Percentiles rank a stretch among this genome's conserved stretches.
These are phyloP conservation scores for Symbiotaphrina buchneri DNA, from an alignment of 495 filamentous ascomycete species.

Conservation along the genomic window DNA sequence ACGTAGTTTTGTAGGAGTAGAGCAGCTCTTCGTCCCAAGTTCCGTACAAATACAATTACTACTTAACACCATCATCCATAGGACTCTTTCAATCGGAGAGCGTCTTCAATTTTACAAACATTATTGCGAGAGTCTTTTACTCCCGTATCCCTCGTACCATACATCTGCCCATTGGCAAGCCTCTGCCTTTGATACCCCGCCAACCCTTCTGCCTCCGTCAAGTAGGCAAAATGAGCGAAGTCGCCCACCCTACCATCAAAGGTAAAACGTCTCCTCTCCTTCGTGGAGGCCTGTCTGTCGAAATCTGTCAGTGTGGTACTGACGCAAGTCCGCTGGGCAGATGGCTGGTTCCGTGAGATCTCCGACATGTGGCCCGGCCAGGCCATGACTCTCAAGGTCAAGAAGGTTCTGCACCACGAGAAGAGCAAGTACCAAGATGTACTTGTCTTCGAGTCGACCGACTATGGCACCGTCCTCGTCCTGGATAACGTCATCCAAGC, in stretches of 20 bases:
- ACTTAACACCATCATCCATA: no score
- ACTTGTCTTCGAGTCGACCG: constrained; percentile 87
- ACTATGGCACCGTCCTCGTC: constrained; percentile 94
- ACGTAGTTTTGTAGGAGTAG: no score
- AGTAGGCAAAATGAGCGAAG: constrained; percentile 23
- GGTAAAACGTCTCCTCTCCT: constrained; percentile 17
- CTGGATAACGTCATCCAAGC: constrained; percentile 97
- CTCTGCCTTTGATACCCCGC: constrained; percentile 1
- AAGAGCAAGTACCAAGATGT: constrained; percentile 98
- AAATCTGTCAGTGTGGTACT: background rate
- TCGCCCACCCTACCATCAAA: constrained; percentile 36
- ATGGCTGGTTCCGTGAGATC: constrained; percentile 99
- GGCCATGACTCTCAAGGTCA: constrained; percentile 95
- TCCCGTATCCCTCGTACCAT: no score
- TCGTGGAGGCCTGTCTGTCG: background rate
- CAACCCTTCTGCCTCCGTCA: constrained; percentile 1
- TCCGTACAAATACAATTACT: no score
- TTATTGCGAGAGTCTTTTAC: no score
- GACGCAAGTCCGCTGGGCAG: constrained; percentile 18
- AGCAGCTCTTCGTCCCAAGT: no score
- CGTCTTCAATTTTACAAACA: no score
- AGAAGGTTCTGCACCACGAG: constrained; percentile 95
- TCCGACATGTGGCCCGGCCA: constrained; percentile 97
- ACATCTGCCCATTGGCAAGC: no score
- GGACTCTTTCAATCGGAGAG: no score